Evolutionary conservation across 768 basidiomycete species (phyloP).

Genomic region (Solioccasus polychromus): DNA sequence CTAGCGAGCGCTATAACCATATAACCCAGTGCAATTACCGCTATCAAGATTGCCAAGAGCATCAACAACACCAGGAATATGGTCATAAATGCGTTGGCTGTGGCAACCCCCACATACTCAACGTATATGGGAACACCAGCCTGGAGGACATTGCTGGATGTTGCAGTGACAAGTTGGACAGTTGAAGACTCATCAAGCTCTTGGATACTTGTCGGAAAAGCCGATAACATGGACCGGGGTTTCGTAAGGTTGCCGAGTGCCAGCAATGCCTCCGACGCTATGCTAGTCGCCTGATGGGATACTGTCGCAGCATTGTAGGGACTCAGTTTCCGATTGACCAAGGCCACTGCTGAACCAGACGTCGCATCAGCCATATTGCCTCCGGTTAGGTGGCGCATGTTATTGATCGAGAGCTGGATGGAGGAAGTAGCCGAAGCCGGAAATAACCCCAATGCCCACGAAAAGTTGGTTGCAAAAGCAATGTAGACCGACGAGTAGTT

Average conservation of each 20-base stretch:
- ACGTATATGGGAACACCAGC: conserved; percentile 83
- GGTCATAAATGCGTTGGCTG: conserved; percentile 88
- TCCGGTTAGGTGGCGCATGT: conserved; percentile 81
- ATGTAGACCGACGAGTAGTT: conserved; percentile 86
- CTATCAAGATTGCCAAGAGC: conserved; percentile 56
- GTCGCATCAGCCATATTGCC: conserved; percentile 63
- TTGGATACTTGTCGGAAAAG: conserved; percentile 22
- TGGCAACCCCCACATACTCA: conserved; percentile 73
- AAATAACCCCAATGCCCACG: conserved; percentile 83
- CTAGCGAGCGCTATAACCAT: conserved; percentile 32
- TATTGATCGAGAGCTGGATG: conserved; percentile 76
- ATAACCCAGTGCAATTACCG: conserved; percentile 51
- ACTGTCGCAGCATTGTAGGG: conserved; percentile 57
- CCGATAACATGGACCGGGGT: conserved; percentile 1
- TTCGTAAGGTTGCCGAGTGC: conserved; percentile 11
- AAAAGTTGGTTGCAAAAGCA: conserved; percentile 81
- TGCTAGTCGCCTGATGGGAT: not conserved
- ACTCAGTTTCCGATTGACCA: conserved; percentile 78
- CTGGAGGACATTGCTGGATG: conserved; percentile 64
- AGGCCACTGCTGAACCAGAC: conserved; percentile 60
- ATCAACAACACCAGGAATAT: conserved; percentile 75
- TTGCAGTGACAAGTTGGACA: conserved; percentile 64
- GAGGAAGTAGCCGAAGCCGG: conserved; percentile 48
- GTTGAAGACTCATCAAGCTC: conserved; percentile 26
- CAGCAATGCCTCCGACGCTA: conserved; percentile 8